Evolutionary conservation across 768 basidiomycete genomes (phyloP), one percentile per base, ranked within the genome.

Genomic region (Crucibulum laeve): DNA sequence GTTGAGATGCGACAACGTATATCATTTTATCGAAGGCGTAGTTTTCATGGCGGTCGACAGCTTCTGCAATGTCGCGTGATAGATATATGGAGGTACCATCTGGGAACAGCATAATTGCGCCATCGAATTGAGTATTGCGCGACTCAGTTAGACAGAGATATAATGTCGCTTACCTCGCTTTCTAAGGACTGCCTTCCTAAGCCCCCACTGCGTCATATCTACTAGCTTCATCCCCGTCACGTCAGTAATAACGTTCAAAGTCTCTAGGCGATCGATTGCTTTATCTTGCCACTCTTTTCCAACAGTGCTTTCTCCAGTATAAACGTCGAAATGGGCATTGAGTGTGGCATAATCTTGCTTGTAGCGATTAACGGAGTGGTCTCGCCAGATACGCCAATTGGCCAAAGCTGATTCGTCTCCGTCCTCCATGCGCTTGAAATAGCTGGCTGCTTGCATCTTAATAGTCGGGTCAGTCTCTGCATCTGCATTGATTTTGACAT

Each of bases 21-120:
- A 93, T 82, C 84, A 91, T 89, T 62, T 76, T 78, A 58, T 73
- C 66, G 40, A 71, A 91, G 42, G 84, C 75, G 72, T 89, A 89
- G 56, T 86, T 82, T 52, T 88, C 81, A 66, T 80, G 88, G 47
- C 91, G 82, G 63, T 92, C 85, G 47, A 83, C 79, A 2, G 91
- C 89, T 5, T 82, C 91, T 34, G 80, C 91, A 42, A 94, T 87
- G 63, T 94, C 91, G 30, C 91, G 87, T 5, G 86, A 88, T 40
- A 91, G 75, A 61, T 92, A 92, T 47, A 91, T 89, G 0, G 85
- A 84, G 11, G 88, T 90, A 14, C 89, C 89, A 47, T 92, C 89
- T 91, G 50, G 19, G 19, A 32, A 21, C 15, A 2, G 24, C 5
- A 30, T 17, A 23, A 21, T 14, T 10, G n/a, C n/a, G 28, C 28